phyloP scores from a whole-genome alignment of 2,329 filamentous ascomycete species.

The Penicillium frequentans region DNA sequence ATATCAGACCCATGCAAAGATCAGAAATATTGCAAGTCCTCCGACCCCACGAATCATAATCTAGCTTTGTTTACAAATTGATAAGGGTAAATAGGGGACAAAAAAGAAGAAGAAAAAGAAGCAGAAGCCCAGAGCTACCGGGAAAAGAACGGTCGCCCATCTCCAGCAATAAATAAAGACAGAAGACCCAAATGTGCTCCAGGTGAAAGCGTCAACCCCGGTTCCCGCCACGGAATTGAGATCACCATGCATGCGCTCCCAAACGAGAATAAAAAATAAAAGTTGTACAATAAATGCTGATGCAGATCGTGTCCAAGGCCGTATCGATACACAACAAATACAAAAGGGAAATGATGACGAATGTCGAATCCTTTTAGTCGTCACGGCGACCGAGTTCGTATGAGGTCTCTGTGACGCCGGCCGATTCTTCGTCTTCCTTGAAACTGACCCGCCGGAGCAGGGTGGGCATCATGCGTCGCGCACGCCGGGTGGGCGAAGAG shows the following conservation, averaged over 20 bases:
- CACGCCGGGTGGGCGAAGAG: conserved; percentile 35
- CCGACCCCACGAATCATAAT: conserved; percentile 24
- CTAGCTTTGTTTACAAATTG: conserved; percentile 27
- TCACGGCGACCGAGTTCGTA: conserved; percentile 39
- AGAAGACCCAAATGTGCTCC: conserved; percentile 19
- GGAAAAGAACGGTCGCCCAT: background rate
- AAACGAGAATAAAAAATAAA: conserved; percentile 14
- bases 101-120: conserved; percentile 9
- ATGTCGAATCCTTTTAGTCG: conserved; percentile 22
- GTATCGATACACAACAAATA: conserved; percentile 24
- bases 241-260: conserved; percentile 22
- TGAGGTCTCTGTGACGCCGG: conserved; percentile 33
- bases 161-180: conserved; percentile 12
- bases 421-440: conserved; percentile 43
- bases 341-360: conserved; percentile 6
- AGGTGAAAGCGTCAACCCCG: conserved; percentile 21
- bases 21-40: conserved; percentile 1
- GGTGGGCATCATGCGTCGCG: conserved; percentile 35
- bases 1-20: background rate
- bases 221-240: conserved; percentile 24
- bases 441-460: conserved; percentile 40
- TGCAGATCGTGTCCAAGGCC: conserved; percentile 28
- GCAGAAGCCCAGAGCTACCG: conserved; percentile 6
- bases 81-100: conserved; percentile 12
- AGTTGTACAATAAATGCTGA: conserved; percentile 24